Percentiles rank a stretch among this genome's conserved stretches.
Conservation (phyloP, 345 rosid genomes). For the Moringa oleifera region DNA sequence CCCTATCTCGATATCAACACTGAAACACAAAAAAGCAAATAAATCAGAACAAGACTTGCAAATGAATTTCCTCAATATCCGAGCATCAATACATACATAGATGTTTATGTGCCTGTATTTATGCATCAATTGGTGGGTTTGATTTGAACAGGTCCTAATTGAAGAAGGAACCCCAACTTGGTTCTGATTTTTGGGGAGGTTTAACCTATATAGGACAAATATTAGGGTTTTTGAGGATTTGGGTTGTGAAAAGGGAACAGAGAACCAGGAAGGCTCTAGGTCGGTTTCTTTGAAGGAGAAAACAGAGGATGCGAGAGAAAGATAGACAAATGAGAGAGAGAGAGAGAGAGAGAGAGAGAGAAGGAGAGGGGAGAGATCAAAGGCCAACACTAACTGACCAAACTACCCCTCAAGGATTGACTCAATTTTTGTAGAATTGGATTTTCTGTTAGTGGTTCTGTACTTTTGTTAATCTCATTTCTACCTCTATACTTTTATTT, state of each 20-base stretch:
- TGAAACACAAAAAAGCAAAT: background rate
- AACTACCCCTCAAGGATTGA: slow-evolving; percentile 11
- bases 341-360: slow-evolving; percentile 11
- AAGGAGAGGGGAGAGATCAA: slow-evolving; percentile 6
- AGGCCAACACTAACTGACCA: slow-evolving; percentile 5
- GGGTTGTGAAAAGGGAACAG: background rate
- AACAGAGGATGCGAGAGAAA: background rate
- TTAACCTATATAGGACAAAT: background rate
- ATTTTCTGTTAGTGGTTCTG: background rate
- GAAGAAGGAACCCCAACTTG: background rate
- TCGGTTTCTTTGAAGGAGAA: slow-evolving; percentile 16
- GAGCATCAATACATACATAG: background rate
- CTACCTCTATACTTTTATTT: background rate
- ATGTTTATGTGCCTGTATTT: background rate
- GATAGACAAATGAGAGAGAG: slow-evolving; percentile 3
- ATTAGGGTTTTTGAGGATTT: slow-evolving; percentile 27
- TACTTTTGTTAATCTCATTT: background rate
- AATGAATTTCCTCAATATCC: background rate
- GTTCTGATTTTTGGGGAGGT: background rate
- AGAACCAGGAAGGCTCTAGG: slow-evolving; percentile 10
- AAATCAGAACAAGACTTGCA: background rate
- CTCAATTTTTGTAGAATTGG: background rate
- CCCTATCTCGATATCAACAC: background rate
- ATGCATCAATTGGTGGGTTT: background rate
- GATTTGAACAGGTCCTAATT: background rate